Evolutionary conservation across 1,284 basidiomycete species (phyloP), one percentile per base, ranked within the genome.

Genomic region (Sparassis latifolia): DNA sequence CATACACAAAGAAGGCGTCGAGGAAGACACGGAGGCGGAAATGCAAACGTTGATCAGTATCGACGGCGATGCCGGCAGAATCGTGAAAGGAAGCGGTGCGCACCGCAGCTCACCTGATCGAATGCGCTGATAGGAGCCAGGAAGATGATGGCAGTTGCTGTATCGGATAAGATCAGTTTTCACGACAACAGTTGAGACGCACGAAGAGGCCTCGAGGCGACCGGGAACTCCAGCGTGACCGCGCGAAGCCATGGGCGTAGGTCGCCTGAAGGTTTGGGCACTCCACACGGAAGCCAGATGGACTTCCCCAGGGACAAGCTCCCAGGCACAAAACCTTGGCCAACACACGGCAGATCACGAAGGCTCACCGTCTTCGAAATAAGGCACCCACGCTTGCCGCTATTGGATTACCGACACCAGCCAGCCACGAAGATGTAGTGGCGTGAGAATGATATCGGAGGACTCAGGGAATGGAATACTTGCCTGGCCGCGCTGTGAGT

Each of bases 91-190:
- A 31, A 43, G 30, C 30, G 38, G 12, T 37, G 6, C 20, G 42
- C 43, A 29, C 3, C 37, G 37, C 50, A n/a, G 53, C 68, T 56
- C 59, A 81, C 86, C 78, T 88, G 86, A 71, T 90, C 87, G 62
- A 86, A 90, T 41, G 88, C 87, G 59, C 85, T 87, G 58, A 90
- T 84, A 37, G 87, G 88, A 47, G 86, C 87, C 48, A 86, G 68
- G 62, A 86, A 87, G 61, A 87, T 86, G 60, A 86, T 81, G 28
- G 84, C 84, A 46, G 80, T 84, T 5, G 84, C 82, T 85, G 59
- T 28, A 52, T 33, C 42, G 49, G 52, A 12, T 29, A 35, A 49
- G 33, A 28, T 49, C 48, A 52, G 42, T 41, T 28, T 38, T 7
- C 35, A 38, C 7, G 7, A 38, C 35, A 38, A 38, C n/a, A 38